A percentile compares a stretch with the other conserved stretches of the same genome.
Conservation (phyloP, 169 alveolate genomes). For the Plasmodium sp. region DNA sequence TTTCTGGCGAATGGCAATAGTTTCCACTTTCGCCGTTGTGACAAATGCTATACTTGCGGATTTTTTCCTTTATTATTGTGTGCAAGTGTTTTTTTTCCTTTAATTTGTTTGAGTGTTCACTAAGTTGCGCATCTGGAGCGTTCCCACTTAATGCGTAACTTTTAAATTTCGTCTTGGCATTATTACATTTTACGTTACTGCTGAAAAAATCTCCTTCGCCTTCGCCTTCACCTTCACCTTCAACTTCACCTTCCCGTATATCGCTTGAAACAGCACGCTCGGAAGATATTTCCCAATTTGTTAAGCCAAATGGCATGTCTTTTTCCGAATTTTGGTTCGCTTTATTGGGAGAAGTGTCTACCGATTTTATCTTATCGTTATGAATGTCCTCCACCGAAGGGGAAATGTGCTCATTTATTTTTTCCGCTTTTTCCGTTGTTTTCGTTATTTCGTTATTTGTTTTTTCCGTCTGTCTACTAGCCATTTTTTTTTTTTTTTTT, state of each 20-base stretch:
- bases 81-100: not conserved
- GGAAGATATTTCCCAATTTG: conserved; percentile 3
- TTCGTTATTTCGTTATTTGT: conserved; percentile 1
- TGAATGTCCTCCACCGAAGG: conserved; percentile 11
- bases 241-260: not conserved
- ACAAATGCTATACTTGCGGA: not conserved
- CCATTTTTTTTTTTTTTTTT: conserved; percentile 50
- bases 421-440: not conserved
- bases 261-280: not conserved
- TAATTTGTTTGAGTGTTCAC: not conserved
- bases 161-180: conserved; percentile 2
- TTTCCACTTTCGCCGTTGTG: conserved; percentile 2
- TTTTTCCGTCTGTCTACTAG: conserved; percentile 56
- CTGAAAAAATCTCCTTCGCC: conserved; percentile 3
- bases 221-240: not conserved
- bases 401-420: not conserved
- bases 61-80: conserved; percentile 1
- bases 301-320: conserved; percentile 10
- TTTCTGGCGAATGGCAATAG: not conserved
- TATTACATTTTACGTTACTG: not conserved
- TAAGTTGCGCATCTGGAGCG: not conserved
- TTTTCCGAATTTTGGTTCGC: conserved; percentile 8
- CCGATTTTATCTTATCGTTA: conserved; percentile 10
- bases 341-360: conserved; percentile 7
- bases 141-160: not conserved